phyloP scores from a whole-genome alignment of 2,329 filamentous ascomycete genomes.

The Hymenoscyphus fraxineus region DNA sequence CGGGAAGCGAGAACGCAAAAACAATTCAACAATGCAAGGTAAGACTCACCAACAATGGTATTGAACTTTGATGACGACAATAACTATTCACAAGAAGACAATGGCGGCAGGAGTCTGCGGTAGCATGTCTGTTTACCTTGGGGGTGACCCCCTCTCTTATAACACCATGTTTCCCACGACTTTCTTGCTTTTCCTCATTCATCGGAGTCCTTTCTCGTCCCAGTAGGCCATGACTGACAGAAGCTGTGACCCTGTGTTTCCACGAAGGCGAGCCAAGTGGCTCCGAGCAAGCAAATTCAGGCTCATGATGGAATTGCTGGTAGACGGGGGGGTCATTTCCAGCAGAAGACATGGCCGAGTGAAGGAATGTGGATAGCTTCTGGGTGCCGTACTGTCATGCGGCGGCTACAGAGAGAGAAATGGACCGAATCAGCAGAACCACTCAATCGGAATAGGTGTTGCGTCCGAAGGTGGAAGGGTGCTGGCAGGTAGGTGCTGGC shows the following conservation, averaged over 20 bases:
- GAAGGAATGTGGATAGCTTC: conserved; percentile 13
- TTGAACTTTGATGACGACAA: conserved; percentile 10
- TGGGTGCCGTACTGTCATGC: conserved; percentile 13
- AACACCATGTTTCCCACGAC: conserved; percentile 8
- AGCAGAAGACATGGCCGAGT: conserved; percentile 20
- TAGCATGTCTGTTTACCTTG: conserved; percentile 10
- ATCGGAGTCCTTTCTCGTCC: neutral
- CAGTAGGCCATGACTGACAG: conserved; percentile 11
- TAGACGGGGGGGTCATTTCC: conserved; percentile 14
- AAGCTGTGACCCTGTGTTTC: conserved; percentile 11
- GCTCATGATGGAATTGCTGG: conserved; percentile 23
- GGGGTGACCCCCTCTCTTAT: conserved; percentile 20
- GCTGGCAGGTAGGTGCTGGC: neutral
- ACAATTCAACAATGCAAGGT: neutral
- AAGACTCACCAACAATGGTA: conserved; percentile 20
- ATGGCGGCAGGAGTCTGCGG: conserved; percentile 17
- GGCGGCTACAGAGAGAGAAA: conserved; percentile 11
- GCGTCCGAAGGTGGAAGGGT: neutral
- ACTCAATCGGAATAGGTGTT: neutral
- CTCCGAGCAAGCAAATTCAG: conserved; percentile 20
- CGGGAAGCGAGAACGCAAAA: neutral
- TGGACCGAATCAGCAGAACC: conserved; percentile 24
- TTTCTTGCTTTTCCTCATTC: conserved; percentile 4
- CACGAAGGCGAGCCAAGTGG: conserved; percentile 22
- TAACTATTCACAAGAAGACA: conserved; percentile 17